Conservation (phyloP, 2,329 filamentous ascomycete species). For the Chrysosporium queenslandicum region DNA sequence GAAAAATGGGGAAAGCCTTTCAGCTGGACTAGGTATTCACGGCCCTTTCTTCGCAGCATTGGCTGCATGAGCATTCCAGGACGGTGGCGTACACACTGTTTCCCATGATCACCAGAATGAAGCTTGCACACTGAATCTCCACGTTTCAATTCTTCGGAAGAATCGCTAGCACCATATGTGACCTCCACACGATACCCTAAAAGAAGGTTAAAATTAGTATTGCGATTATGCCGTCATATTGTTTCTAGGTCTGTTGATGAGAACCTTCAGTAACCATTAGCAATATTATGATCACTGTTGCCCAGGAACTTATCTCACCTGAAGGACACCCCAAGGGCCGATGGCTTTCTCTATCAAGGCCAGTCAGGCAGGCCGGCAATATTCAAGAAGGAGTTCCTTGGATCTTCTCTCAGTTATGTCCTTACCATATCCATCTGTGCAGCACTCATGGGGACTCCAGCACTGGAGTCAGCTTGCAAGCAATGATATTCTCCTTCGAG, state of each 20-base stretch:
- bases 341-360: too few species aligned
- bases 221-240: not conserved
- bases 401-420: not conserved
- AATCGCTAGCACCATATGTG: not conserved
- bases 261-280: too few species aligned
- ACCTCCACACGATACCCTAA: not conserved
- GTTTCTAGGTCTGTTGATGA: not conserved
- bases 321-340: too few species aligned
- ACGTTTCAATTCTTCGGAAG: too few species aligned
- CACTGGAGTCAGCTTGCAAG: too few species aligned
- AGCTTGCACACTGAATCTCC: not conserved
- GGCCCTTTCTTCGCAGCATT: not conserved
- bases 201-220: not conserved
- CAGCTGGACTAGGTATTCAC: not conserved
- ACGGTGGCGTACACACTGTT: too few species aligned
- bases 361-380: too few species aligned
- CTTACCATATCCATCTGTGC: not conserved
- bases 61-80: too few species aligned
- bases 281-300: too few species aligned
- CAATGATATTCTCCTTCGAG: not conserved
- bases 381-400: not conserved
- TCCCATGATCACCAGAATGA: not conserved
- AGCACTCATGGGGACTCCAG: too few species aligned
- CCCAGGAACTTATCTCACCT: too few species aligned
- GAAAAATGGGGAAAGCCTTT: not conserved